These are phyloP conservation scores for Cymbidium sinense DNA, from an alignment of 106 monocot species.

Conservation along the genomic window DNA sequence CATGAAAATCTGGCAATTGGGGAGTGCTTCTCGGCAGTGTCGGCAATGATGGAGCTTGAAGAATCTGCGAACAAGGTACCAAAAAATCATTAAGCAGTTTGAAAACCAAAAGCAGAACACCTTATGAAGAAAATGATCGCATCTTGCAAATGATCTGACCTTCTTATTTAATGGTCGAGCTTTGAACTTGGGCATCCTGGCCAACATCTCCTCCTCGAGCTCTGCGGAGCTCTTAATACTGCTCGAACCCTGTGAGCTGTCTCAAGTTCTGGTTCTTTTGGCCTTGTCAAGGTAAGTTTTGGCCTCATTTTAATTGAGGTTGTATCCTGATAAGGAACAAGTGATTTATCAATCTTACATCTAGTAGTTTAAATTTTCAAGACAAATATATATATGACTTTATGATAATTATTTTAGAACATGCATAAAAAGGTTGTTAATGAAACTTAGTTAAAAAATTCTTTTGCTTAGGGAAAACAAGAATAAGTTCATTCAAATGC, in stretches of 20 bases:
- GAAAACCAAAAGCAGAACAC: too few relatives aligned
- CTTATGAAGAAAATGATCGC: neutral
- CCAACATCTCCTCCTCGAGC: slow-evolving; percentile 84
- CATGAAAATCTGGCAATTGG: slow-evolving; percentile 55
- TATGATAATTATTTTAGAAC: too few relatives aligned
- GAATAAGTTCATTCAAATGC: neutral
- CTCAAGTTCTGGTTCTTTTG: slow-evolving; percentile 73
- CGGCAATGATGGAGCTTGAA: slow-evolving; percentile 46
- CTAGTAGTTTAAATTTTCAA: too few relatives aligned
- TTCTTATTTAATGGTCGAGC: slow-evolving; percentile 87
- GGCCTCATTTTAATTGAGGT: slow-evolving; percentile 42
- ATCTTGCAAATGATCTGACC: slow-evolving; percentile 23
- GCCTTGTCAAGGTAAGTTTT: slow-evolving; percentile 78
- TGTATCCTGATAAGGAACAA: slow-evolving; percentile 32
- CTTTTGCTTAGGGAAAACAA: neutral
- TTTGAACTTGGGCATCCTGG: slow-evolving; percentile 92
- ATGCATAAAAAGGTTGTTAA: too few relatives aligned
- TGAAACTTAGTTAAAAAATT: too few relatives aligned
- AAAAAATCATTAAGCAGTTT: neutral
- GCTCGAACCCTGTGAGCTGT: slow-evolving; percentile 74
- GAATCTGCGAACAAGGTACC: slow-evolving; percentile 27
- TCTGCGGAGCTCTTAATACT: slow-evolving; percentile 83
- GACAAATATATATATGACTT: too few relatives aligned
- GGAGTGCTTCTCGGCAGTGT: slow-evolving; percentile 47
- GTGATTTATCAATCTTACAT: neutral